phyloP scores from a whole-genome alignment of 1,284 basidiomycete species.

The Sanghuangporus sanghuang region DNA sequence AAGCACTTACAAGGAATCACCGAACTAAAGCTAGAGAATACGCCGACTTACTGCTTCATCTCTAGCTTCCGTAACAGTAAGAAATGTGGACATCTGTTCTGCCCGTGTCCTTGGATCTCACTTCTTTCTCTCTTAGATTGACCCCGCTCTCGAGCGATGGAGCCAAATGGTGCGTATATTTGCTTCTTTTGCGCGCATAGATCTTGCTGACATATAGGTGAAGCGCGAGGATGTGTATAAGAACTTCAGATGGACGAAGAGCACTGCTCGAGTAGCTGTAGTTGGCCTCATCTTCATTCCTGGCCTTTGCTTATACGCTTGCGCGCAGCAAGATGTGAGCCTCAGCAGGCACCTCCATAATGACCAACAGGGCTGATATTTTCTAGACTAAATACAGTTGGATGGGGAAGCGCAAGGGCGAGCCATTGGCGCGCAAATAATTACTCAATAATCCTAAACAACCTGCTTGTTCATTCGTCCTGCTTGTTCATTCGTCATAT shows the following conservation, averaged over 20 bases:
- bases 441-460: conserved; percentile 11
- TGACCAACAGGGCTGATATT: neutral
- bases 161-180: conserved; percentile 57
- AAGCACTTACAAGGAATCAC: conserved; percentile 21
- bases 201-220: neutral
- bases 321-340: conserved; percentile 34
- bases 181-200: conserved; percentile 13
- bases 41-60: neutral
- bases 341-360: neutral
- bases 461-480: no score
- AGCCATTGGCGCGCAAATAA: conserved; percentile 25
- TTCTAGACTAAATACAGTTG: conserved; percentile 31
- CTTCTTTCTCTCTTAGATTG: conserved; percentile 39
- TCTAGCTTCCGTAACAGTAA: conserved; percentile 28
- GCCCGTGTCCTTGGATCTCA: conserved; percentile 12
- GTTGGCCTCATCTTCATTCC: conserved; percentile 45
- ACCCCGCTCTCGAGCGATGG: conserved; percentile 80
- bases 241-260: conserved; percentile 72
- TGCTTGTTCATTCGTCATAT: conserved; percentile 39
- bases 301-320: conserved; percentile 35
- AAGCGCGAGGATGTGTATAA: conserved; percentile 80
- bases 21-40: neutral
- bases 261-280: conserved; percentile 49
- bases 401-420: conserved; percentile 33
- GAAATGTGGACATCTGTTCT: conserved; percentile 2